A percentile compares a stretch with the other conserved stretches of the same genome.
These are phyloP conservation scores for Entonaema liquescens DNA, from an alignment of 495 filamentous ascomycete genomes.

Conservation along the genomic window DNA sequence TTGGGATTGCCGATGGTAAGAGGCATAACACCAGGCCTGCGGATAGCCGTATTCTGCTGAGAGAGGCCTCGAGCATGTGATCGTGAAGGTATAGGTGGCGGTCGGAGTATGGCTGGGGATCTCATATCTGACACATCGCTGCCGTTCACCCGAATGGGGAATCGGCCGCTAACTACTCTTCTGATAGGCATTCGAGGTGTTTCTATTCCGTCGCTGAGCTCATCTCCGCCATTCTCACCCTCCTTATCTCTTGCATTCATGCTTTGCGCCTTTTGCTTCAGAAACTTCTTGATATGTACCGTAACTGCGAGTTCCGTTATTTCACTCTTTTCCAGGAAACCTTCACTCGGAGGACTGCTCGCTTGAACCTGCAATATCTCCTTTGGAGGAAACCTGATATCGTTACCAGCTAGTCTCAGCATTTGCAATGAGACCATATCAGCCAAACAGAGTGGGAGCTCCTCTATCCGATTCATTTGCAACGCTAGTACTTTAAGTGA, in stretches of 20 bases:
- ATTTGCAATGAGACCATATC: conserved; percentile 90
- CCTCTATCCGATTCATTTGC: conserved; percentile 83
- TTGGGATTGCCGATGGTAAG: conserved; percentile 71
- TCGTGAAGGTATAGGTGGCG: conserved; percentile 76
- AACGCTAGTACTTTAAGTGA: conserved; percentile 80
- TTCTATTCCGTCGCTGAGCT: conserved; percentile 71
- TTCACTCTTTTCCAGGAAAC: conserved; percentile 57
- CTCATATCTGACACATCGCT: conserved; percentile 64
- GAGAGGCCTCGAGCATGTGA: conserved; percentile 83
- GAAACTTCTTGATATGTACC: conserved; percentile 76
- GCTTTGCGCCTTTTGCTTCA: conserved; percentile 66
- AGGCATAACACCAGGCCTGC: conserved; percentile 74
- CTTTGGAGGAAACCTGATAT: conserved; percentile 72
- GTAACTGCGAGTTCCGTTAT: conserved; percentile 73
- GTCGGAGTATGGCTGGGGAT: conserved; percentile 70
- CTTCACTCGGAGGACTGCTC: conserved; percentile 55
- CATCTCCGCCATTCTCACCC: conserved; percentile 70
- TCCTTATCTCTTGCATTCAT: conserved; percentile 59
- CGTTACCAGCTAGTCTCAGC: conserved; percentile 87
- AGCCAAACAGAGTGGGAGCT: conserved; percentile 81
- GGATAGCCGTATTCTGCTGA: conserved; percentile 70
- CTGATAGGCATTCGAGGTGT: conserved; percentile 77
- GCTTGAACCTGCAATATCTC: conserved; percentile 62
- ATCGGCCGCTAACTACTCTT: conserved; percentile 77
- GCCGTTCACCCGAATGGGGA: conserved; percentile 81